phyloP scores from a whole-genome alignment of 2,329 filamentous ascomycete genomes.

The Hortaea sp. region DNA sequence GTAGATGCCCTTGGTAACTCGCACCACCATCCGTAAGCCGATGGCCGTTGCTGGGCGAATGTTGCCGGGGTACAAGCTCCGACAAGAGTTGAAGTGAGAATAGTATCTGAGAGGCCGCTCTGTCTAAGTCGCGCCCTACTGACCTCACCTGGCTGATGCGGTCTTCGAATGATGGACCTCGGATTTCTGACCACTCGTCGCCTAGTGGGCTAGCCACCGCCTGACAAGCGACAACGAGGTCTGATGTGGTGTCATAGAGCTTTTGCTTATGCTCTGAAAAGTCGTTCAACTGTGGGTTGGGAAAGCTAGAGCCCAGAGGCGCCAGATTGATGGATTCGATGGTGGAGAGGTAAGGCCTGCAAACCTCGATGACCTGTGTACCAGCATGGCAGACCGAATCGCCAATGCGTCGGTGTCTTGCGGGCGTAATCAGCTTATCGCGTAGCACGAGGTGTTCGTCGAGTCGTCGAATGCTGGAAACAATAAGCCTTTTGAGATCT shows the following conservation, averaged over 20 bases:
- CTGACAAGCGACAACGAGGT: conserved; percentile 79
- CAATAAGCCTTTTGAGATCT: conserved; percentile 72
- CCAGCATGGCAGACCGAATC: conserved; percentile 74
- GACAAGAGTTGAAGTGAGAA: conserved; percentile 81
- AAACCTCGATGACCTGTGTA: conserved; percentile 73
- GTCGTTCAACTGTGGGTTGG: conserved; percentile 76
- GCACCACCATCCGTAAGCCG: conserved; percentile 26
- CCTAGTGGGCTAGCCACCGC: conserved; percentile 81
- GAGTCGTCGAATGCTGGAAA: conserved; percentile 75
- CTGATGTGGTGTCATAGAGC: conserved; percentile 85
- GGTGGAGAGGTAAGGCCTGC: conserved; percentile 78
- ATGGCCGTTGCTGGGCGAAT: conserved; percentile 29
- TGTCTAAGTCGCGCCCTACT: conserved; percentile 71
- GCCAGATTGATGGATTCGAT: conserved; percentile 89
- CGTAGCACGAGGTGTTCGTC: conserved; percentile 71
- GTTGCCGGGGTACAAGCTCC: conserved; percentile 57
- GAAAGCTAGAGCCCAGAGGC: conserved; percentile 63
- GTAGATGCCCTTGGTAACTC: conserved; percentile 17
- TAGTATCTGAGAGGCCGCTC: conserved; percentile 75
- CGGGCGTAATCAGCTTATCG: conserved; percentile 72
- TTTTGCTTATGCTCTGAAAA: conserved; percentile 88
- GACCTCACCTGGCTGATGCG: conserved; percentile 70
- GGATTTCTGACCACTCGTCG: conserved; percentile 92
- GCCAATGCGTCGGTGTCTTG: conserved; percentile 68
- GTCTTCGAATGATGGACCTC: conserved; percentile 80